Percentiles rank a stretch among this genome's conserved stretches.
Evolutionary conservation across 1,284 basidiomycete species (phyloP).

Genomic region (Trichosporon coremiiforme): DNA sequence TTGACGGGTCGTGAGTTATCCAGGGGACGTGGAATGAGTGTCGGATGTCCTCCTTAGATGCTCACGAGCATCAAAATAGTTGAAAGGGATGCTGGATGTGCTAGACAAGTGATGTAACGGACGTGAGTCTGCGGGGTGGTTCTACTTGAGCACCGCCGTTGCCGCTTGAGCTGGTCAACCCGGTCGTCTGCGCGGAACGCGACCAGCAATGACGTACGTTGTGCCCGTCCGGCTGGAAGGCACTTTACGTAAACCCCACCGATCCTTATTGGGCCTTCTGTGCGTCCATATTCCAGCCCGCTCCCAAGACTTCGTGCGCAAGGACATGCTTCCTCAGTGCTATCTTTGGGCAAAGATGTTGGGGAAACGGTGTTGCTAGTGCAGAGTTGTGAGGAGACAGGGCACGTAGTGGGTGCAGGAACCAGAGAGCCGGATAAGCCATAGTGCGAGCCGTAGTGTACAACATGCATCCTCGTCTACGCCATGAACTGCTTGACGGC

Average conservation of each 20-base stretch:
- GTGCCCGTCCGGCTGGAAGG: background rate
- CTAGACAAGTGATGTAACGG: background rate
- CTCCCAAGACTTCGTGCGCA: background rate
- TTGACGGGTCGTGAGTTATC: conserved; percentile 7
- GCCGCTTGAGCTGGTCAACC: background rate
- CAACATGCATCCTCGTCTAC: conserved; percentile 19
- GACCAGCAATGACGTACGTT: conserved; percentile 6
- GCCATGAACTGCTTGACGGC: conserved; percentile 37
- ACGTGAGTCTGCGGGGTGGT: background rate
- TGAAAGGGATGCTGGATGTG: background rate
- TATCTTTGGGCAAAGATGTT: background rate
- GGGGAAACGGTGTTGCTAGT: background rate
- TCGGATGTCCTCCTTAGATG: conserved; percentile 1
- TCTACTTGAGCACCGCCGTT: background rate
- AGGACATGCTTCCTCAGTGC: background rate
- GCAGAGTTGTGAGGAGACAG: background rate
- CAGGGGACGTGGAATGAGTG: background rate
- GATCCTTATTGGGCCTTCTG: background rate
- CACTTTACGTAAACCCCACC: background rate
- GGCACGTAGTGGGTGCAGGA: background rate
- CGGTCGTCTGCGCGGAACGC: conserved; percentile 1
- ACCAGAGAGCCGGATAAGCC: background rate
- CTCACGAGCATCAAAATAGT: conserved; percentile 2
- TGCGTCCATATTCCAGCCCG: too few species aligned
- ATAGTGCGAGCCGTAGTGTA: background rate